These are phyloP conservation scores for Pestalotiopsis fici DNA, from an alignment of 2,329 filamentous ascomycete genomes.

Conservation along the genomic window DNA sequence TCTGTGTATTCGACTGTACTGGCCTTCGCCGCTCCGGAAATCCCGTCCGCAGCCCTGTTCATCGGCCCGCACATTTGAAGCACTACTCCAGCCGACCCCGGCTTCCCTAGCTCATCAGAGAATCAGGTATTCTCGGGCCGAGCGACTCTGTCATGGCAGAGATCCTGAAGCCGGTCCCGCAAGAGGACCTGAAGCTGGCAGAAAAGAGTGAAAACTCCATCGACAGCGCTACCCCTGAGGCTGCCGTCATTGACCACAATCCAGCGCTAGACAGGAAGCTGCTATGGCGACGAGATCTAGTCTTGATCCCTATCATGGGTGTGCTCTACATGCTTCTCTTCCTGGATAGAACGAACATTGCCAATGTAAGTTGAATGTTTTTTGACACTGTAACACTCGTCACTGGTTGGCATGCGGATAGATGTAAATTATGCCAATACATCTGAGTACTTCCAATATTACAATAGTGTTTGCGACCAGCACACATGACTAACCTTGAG, in stretches of 20 bases:
- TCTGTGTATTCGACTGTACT: neutral
- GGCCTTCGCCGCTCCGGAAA: neutral
- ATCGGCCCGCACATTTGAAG: neutral
- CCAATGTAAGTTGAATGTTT: constrained; percentile 29
- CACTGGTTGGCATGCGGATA: no score
- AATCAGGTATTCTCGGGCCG: neutral
- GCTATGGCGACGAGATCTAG: constrained; percentile 26
- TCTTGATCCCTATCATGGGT: constrained; percentile 26
- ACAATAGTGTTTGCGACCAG: neutral
- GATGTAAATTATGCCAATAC: no score
- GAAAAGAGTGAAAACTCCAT: constrained; percentile 18
- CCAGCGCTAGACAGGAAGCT: constrained; percentile 19
- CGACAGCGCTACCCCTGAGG: constrained; percentile 1
- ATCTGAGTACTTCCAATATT: neutral
- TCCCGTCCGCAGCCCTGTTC: neutral
- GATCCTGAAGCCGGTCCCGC: constrained; percentile 10
- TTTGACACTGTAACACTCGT: no score
- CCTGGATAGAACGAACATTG: constrained; percentile 35
- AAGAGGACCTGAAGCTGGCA: constrained; percentile 13
- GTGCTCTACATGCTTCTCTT: constrained; percentile 29
- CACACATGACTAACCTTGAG: neutral
- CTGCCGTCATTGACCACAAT: constrained; percentile 10
- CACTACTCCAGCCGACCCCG: neutral
- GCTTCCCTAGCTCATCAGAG: neutral
- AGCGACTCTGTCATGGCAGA: constrained; percentile 14